Evolutionary conservation across 768 basidiomycete species (phyloP), one percentile per base, ranked within the genome.

Genomic region (Russula virescens): DNA sequence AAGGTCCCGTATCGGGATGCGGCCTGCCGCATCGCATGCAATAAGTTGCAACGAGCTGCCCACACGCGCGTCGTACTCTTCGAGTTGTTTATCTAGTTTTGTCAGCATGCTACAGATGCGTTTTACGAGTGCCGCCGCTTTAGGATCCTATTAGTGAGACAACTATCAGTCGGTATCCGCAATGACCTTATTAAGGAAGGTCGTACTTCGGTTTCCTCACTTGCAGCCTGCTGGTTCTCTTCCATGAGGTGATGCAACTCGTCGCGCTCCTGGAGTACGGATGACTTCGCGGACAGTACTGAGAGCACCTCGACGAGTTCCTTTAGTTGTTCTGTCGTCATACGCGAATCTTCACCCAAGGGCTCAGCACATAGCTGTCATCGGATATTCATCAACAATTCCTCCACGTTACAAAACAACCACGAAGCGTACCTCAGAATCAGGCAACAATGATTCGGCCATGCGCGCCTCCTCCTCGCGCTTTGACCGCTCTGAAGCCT

Each of bases 251-350:
- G 81, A 35, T 86, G 85, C 26, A 98, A 82, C 75, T 98, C 97
- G 68, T 89, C 87, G 42, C 96, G 88, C 75, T 99, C 97, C 77
- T 98, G 94, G 61, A 98, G 81, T 40, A 98, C 95, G 65, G 89
- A 91, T 5, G 93, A 96, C 73, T 90, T 94, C 62, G 96, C 90
- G 19, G 94, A 95, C 58, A 98, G 78, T 70, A 98, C 83, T 3
- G 89, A 86, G 60, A 98, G 77, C 2, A 95, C 94, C 67, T 96
- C 94, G 43, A 88, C 88, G 42, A 99, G 83, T 75, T 99, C 97
- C 71, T 88, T 89, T 25, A 99, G 81, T 70, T 99, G 95, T 70
- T 98, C 96, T 11, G 89, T 84, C 2, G 94, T 98, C 96, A 99
- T 98, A 48, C 93, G 87, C n/a, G 93, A 94, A 68, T 85, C 87